Evolutionary conservation across 2,329 filamentous ascomycete species (phyloP).

Genomic region (Fusarium mangiferae): DNA sequence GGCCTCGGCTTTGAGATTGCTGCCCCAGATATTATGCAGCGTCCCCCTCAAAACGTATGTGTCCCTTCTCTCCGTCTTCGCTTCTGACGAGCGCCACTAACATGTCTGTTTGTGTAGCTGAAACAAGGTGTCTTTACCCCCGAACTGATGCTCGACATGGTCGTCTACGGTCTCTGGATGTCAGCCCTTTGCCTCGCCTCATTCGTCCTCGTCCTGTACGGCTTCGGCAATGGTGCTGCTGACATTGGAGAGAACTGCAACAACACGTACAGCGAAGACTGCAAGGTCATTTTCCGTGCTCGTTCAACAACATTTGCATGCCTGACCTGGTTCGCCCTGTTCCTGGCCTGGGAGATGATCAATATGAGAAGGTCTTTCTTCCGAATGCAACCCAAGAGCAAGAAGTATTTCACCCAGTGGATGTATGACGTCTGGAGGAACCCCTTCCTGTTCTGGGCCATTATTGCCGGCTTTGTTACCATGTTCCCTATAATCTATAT

Average conservation of each 20-base stretch:
- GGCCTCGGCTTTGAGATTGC: constrained; percentile 77
- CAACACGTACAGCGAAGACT: constrained; percentile 60
- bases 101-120: constrained; percentile 32
- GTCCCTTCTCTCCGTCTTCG: no score
- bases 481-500: constrained; percentile 66
- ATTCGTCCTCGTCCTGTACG: constrained; percentile 64
- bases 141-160: constrained; percentile 73
- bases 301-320: constrained; percentile 78
- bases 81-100: background rate
- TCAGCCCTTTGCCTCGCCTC: constrained; percentile 65
- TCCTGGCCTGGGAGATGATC: constrained; percentile 81
- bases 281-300: constrained; percentile 72
- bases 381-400: constrained; percentile 73
- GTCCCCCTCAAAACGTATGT: constrained; percentile 72
- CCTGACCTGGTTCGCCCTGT: constrained; percentile 78
- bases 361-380: constrained; percentile 77
- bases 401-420: constrained; percentile 72
- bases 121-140: constrained; percentile 70
- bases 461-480: constrained; percentile 58
- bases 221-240: constrained; percentile 56
- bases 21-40: constrained; percentile 73
- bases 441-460: constrained; percentile 74
- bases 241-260: constrained; percentile 71
- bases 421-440: constrained; percentile 74
- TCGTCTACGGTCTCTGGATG: constrained; percentile 75